These are phyloP conservation scores for Candida cerambycidarum DNA, from an alignment of 805 yeast genomes.

Conservation along the genomic window DNA sequence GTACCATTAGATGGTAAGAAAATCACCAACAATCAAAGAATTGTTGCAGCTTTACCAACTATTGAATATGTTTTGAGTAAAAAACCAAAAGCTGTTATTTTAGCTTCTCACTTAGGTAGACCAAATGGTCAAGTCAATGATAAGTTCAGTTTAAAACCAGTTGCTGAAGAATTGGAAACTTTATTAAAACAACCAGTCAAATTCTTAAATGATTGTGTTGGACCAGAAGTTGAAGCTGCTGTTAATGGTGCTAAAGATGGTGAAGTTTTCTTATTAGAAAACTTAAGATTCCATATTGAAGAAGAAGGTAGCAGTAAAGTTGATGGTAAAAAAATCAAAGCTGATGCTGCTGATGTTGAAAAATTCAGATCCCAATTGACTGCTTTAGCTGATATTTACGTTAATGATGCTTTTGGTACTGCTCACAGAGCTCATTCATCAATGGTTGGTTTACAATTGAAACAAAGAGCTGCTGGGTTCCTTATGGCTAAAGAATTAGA, in stretches of 20 bases:
- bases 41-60: slow-evolving; percentile 99
- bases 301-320: slow-evolving; percentile 90
- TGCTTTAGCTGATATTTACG: slow-evolving; percentile 92
- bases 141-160: slow-evolving; percentile 92
- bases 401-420: slow-evolving; percentile 98
- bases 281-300: slow-evolving; percentile 97
- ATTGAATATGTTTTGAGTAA: slow-evolving; percentile 91
- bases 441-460: slow-evolving; percentile 95
- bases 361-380: slow-evolving; percentile 89
- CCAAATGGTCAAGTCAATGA: slow-evolving; percentile 91
- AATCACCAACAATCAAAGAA: slow-evolving; percentile 99
- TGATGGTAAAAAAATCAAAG: slow-evolving; percentile 92
- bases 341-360: slow-evolving; percentile 78
- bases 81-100: slow-evolving; percentile 84
- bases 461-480: slow-evolving; percentile 98
- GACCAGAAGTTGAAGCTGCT: slow-evolving; percentile 80
- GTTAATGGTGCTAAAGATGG: slow-evolving; percentile 76
- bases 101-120: slow-evolving; percentile 98
- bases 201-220: slow-evolving; percentile 91
- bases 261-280: slow-evolving; percentile 86
- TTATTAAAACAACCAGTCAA: slow-evolving; percentile 70
- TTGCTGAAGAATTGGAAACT: slow-evolving; percentile 81
- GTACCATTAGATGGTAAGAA: slow-evolving; percentile 93
- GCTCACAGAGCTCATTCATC: slow-evolving; percentile 99
- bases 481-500: slow-evolving; percentile 95